Evolutionary conservation across 305 asterid genomes (phyloP).

Genomic region (Striga hermonthica): DNA sequence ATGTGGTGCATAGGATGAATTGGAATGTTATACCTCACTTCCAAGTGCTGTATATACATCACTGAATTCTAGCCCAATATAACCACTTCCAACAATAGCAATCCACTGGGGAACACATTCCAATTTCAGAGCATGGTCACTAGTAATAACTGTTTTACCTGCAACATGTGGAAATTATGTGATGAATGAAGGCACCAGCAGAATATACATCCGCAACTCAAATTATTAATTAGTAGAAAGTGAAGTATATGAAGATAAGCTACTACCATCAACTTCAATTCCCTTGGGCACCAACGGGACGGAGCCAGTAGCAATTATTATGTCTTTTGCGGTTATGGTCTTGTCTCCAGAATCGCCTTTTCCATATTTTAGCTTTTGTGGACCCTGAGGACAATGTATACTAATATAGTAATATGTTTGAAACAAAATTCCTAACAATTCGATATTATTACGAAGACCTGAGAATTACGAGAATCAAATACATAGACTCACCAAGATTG

Average conservation of each 20-base stretch:
- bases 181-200: not conserved
- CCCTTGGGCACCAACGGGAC: slow-evolving; percentile 92
- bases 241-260: slow-evolving; percentile 31
- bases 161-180: not conserved
- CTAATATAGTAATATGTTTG: slow-evolving; percentile 11
- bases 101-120: slow-evolving; percentile 43
- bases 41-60: slow-evolving; percentile 96
- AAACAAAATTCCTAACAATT: not conserved
- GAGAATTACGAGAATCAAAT: slow-evolving; percentile 18
- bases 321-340: slow-evolving; percentile 77
- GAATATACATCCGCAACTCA: not conserved
- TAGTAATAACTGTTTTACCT: not conserved
- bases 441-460: not conserved
- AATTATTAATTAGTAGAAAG: not conserved
- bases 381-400: slow-evolving; percentile 52
- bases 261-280: slow-evolving; percentile 91
- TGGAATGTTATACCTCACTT: slow-evolving; percentile 60
- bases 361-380: slow-evolving; percentile 86
- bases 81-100: slow-evolving; percentile 92
- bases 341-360: slow-evolving; percentile 62
- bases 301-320: slow-evolving; percentile 94
- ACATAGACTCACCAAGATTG: slow-evolving; percentile 63
- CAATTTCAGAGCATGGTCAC: slow-evolving; percentile 3
- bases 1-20: slow-evolving; percentile 27
- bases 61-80: slow-evolving; percentile 90